Conservation (phyloP, 2,329 filamentous ascomycete species). For the Cadophora sp. region DNA sequence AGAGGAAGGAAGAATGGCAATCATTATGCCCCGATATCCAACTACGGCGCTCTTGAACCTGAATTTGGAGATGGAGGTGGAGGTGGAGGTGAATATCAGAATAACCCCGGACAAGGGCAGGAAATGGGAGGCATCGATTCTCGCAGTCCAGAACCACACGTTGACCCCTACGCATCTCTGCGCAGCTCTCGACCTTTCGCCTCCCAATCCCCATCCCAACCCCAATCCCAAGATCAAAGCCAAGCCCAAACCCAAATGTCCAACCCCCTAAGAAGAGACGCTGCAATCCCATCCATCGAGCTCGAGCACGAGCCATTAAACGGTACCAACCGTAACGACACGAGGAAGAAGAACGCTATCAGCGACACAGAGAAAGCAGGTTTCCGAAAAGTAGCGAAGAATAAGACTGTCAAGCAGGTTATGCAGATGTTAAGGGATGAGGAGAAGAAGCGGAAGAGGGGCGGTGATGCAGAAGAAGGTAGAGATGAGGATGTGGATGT, state of each 20-base stretch:
- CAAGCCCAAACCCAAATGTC: background rate
- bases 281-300: too few species aligned
- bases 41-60: background rate
- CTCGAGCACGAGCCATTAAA: background rate
- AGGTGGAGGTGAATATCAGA: background rate
- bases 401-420: constrained; percentile 9
- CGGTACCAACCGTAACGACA: background rate
- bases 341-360: background rate
- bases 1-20: background rate
- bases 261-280: too few species aligned
- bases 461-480: background rate
- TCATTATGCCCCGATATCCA: background rate
- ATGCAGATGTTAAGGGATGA: background rate
- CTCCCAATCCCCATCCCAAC: background rate
- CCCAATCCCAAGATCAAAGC: background rate
- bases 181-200: background rate
- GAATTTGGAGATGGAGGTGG: background rate
- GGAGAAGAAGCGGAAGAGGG: background rate
- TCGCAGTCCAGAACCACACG: background rate
- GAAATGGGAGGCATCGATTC: background rate
- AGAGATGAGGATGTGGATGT: background rate
- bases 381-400: background rate
- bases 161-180: background rate
- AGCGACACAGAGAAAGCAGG: background rate
- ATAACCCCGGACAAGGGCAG: background rate